These are phyloP conservation scores for Acer yangbiense DNA, from an alignment of 345 rosid species.

Conservation along the genomic window DNA sequence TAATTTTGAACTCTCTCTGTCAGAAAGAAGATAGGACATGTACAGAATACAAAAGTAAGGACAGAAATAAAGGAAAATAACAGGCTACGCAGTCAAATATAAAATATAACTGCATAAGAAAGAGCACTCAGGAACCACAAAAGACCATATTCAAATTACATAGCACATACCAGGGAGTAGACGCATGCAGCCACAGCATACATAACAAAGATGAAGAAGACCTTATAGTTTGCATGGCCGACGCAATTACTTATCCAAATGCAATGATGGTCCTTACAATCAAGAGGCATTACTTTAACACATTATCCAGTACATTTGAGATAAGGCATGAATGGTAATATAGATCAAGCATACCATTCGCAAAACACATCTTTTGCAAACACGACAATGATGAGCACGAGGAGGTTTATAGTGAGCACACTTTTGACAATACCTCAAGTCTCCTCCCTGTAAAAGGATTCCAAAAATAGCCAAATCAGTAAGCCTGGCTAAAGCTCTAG, in stretches of 20 bases:
- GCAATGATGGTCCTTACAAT: slow-evolving; percentile 92
- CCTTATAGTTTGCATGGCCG: slow-evolving; percentile 92
- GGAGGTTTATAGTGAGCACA: slow-evolving; percentile 88
- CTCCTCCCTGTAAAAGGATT: slow-evolving; percentile 75
- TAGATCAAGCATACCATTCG: slow-evolving; percentile 67
- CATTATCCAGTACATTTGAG: slow-evolving; percentile 28
- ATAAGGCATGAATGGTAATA: slow-evolving; percentile 21
- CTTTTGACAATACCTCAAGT: slow-evolving; percentile 89
- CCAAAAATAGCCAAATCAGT: slow-evolving; percentile 16
- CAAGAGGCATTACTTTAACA: slow-evolving; percentile 43
- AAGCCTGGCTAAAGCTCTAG: slow-evolving; percentile 7
- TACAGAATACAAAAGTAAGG: not conserved
- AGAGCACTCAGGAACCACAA: not conserved
- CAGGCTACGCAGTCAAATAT: not conserved
- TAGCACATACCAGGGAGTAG: slow-evolving; percentile 73
- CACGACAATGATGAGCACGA: slow-evolving; percentile 94
- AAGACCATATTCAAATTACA: not conserved
- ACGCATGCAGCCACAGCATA: slow-evolving; percentile 72
- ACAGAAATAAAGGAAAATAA: not conserved
- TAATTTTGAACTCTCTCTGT: not conserved
- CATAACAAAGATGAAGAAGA: slow-evolving; percentile 77
- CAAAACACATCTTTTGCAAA: slow-evolving; percentile 89
- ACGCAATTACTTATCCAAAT: slow-evolving; percentile 96
- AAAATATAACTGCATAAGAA: not conserved
- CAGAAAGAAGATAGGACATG: not conserved